Evolutionary conservation across 2,329 filamentous ascomycete genomes (phyloP), one percentile per base, ranked within the genome.

Genomic region (Cladorrhinum sp.): DNA sequence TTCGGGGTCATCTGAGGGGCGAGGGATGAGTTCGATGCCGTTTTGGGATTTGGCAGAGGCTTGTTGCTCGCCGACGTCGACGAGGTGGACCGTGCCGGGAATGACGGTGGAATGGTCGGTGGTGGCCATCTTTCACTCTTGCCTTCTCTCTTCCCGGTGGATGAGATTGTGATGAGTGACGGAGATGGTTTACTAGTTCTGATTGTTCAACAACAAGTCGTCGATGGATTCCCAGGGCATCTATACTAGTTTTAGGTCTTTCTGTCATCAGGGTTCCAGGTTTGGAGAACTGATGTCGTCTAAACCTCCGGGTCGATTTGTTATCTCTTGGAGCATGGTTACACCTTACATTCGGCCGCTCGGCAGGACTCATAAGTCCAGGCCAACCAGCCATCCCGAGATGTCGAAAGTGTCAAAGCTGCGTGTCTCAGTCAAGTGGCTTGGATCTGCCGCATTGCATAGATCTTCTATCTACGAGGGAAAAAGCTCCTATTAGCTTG

Each of bases 1-100:
- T 57, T 75, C 70, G 7, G 72, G 72, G 62, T 75, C 70, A n/a
- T 63, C 52, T 29, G 65, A 70, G 3, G 73, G 73, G 13, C 67
- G 60, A 12, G 71, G 72, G 12, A 73, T 64, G 16, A 73, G 67
- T 13, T 72, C 68, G 29, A 73, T 65, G 55, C 71, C 71, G 41
- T 69, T 61, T 20, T 66, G 48, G 10, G 66, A 64, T n/a, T 67
- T 60, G 50, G 59, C 62, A 45, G 62, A 63, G 22, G 66, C 65
- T 57, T 68, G 68, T 25, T 68, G 67, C 9, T 66, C 70, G 53
- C 67, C 69, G 7, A 72, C 64, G 61, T 72, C 70, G 38, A 73
- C 67, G 20, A 72, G 66, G 57, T 69, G 68, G 55, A 72, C 64
- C 1, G 71, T 73, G 25, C 71, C 70, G 12, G 70, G 71, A 3